Percentiles rank a stretch among this genome's conserved stretches.
Conservation (phyloP, 495 filamentous ascomycete species). For the Trichoderma virens region DNA sequence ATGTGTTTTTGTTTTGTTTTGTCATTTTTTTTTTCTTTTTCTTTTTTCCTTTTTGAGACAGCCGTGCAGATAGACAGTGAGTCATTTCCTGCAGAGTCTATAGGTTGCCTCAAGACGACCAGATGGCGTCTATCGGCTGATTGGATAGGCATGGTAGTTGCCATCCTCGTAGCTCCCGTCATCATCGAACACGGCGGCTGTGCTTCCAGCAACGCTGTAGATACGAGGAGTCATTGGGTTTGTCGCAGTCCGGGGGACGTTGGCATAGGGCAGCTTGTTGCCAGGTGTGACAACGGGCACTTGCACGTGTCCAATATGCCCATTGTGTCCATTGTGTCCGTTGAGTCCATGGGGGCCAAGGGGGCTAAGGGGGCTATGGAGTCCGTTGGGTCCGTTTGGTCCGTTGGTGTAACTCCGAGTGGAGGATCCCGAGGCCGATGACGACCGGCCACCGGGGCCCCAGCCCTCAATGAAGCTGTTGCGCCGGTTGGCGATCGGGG, state of each 20-base stretch:
- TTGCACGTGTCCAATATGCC: constrained; percentile 3
- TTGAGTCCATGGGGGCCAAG: not conserved
- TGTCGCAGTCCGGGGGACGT: constrained; percentile 1
- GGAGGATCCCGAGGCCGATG: constrained; percentile 1
- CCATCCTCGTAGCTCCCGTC: constrained; percentile 14
- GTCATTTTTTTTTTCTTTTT: not conserved
- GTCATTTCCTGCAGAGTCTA: not conserved
- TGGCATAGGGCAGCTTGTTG: not conserved
- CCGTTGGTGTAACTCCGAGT: constrained; percentile 9
- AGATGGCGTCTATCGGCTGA: not conserved
- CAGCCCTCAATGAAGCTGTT: constrained; percentile 31
- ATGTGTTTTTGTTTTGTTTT: not conserved
- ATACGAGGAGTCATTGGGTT: constrained; percentile 8
- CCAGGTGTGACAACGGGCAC: constrained; percentile 5
- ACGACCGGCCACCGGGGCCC: constrained; percentile 17
- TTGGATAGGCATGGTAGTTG: constrained; percentile 14
- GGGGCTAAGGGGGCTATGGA: not conserved
- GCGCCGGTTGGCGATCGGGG: constrained; percentile 15
- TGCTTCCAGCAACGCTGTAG: constrained; percentile 2
- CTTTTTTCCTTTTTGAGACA: too few relatives aligned
- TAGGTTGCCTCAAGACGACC: not conserved
- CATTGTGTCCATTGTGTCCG: not conserved
- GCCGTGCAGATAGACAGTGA: too few relatives aligned
- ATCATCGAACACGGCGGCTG: constrained; percentile 9
- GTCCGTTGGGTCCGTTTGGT: not conserved